phyloP scores from a whole-genome alignment of 805 yeast species.

The Myxozyma vanderwaltii region DNA sequence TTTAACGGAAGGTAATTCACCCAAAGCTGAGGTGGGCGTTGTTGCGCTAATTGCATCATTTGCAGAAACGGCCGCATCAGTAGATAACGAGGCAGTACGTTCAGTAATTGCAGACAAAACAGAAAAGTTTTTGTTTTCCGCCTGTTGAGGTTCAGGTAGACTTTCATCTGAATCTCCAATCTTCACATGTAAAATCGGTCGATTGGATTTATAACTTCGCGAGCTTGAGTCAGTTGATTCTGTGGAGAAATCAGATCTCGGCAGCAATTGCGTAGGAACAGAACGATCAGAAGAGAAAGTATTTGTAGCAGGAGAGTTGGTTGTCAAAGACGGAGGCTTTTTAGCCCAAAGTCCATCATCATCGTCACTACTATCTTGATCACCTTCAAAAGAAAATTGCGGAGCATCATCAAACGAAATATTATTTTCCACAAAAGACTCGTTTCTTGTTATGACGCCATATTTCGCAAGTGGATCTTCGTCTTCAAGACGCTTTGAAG shows the following conservation, averaged over 20 bases:
- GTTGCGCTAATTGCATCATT: slow-evolving; percentile 12
- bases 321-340: slow-evolving; percentile 38
- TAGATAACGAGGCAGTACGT: slow-evolving; percentile 17
- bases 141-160: background rate
- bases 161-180: slow-evolving; percentile 20
- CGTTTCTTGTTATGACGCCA: slow-evolving; percentile 38
- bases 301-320: background rate
- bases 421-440: slow-evolving; percentile 68
- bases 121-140: background rate
- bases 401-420: slow-evolving; percentile 80
- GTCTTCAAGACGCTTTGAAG: background rate
- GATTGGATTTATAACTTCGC: slow-evolving; percentile 19
- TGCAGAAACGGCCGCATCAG: background rate
- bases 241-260: slow-evolving; percentile 1
- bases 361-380: slow-evolving; percentile 37
- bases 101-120: slow-evolving; percentile 30
- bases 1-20: slow-evolving; percentile 17
- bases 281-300: slow-evolving; percentile 4
- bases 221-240: slow-evolving; percentile 14
- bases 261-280: slow-evolving; percentile 9
- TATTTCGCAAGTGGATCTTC: background rate
- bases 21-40: slow-evolving; percentile 26
- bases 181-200: slow-evolving; percentile 29
- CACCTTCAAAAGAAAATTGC: slow-evolving; percentile 39
- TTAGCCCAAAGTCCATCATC: slow-evolving; percentile 64